Evolutionary conservation across 441 rosid genomes (phyloP).

Genomic region (Gossypium gossypioides): DNA sequence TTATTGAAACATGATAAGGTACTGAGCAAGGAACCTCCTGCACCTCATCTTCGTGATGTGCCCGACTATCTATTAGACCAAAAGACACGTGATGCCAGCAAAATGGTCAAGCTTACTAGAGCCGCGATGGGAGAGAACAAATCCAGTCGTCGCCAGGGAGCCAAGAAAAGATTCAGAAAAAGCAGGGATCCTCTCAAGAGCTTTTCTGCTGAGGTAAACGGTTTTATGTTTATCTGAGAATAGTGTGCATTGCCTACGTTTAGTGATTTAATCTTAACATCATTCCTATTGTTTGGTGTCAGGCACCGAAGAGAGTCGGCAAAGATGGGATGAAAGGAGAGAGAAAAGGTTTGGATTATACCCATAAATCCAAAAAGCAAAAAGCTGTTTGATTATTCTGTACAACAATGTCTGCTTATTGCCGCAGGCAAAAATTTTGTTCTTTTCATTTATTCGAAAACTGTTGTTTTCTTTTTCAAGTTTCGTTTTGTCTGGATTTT

Average conservation of each 20-base stretch:
- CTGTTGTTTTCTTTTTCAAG: not conserved
- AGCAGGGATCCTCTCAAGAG: conserved; percentile 37
- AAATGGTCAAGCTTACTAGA: conserved; percentile 70
- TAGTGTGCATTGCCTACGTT: not conserved
- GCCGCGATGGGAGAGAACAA: conserved; percentile 70
- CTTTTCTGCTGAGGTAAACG: not conserved
- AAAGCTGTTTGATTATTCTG: conserved; percentile 12
- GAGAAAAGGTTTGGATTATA: conserved; percentile 15
- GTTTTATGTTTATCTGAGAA: not conserved
- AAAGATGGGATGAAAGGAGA: conserved; percentile 31
- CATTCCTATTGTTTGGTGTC: not conserved
- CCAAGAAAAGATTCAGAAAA: conserved; percentile 43
- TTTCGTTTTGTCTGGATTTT: not conserved
- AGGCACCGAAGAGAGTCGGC: conserved; percentile 31
- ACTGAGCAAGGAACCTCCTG: conserved; percentile 57
- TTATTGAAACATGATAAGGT: conserved; percentile 73
- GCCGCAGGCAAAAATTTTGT: not conserved
- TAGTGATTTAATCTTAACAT: not conserved
- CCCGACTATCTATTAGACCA: conserved; percentile 72
- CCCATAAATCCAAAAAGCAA: conserved; percentile 25
- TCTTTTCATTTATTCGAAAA: not conserved
- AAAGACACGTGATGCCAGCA: conserved; percentile 73
- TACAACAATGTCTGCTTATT: not conserved
- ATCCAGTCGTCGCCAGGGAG: conserved; percentile 28
- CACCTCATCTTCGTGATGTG: conserved; percentile 60